phyloP scores from a whole-genome alignment of 441 rosid species.

The Raphanus hybrid region DNA sequence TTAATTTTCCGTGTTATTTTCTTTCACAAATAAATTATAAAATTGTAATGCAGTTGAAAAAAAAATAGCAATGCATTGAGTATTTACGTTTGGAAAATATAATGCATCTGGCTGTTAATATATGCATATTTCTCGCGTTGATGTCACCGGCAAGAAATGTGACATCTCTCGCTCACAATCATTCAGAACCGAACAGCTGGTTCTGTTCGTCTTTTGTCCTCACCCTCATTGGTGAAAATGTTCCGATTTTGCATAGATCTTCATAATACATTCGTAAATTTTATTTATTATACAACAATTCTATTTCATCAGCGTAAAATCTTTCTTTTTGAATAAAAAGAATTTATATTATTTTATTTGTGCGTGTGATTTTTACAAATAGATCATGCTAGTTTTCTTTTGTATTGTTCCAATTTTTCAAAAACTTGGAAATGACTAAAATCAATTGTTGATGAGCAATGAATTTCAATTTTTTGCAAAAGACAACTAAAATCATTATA shows the following conservation, averaged over 20 bases:
- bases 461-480: background rate
- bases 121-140: conserved; percentile 3
- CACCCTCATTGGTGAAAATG: conserved; percentile 12
- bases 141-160: conserved; percentile 37
- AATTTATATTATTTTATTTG: background rate
- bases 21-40: background rate
- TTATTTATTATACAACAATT: background rate
- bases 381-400: background rate
- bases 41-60: background rate
- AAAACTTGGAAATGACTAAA: background rate
- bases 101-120: background rate
- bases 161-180: conserved; percentile 16
- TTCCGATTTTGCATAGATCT: conserved; percentile 5
- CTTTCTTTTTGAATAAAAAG: background rate
- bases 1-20: background rate
- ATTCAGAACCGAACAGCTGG: conserved; percentile 34
- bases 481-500: background rate
- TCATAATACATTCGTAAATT: background rate
- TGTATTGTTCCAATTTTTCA: background rate
- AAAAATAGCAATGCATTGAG: background rate
- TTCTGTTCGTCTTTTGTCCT: conserved; percentile 27
- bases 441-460: background rate
- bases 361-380: background rate
- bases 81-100: background rate
- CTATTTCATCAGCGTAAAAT: background rate